Conservation (phyloP, 1,284 basidiomycete species). For the Papiliotrema laurentii region DNA sequence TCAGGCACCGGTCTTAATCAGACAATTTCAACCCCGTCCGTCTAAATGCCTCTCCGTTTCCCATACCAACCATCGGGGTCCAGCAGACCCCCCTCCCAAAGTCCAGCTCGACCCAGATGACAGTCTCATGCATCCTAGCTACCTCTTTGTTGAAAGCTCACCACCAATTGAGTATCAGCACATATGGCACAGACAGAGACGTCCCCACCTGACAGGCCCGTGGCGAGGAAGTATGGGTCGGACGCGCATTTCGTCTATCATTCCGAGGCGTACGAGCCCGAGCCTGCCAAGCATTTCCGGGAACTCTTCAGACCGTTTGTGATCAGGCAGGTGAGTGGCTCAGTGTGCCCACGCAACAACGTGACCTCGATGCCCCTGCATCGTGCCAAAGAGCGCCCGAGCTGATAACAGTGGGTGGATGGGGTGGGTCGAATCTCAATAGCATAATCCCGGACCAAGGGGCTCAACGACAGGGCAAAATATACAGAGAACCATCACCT, state of each 20-base stretch:
- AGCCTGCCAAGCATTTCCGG: conserved; percentile 10
- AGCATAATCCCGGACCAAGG: not conserved
- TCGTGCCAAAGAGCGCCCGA: not conserved
- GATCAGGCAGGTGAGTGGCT: conserved; percentile 26
- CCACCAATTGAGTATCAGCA: too few relatives aligned
- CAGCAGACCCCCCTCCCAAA: too few relatives aligned
- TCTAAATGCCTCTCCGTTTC: too few relatives aligned
- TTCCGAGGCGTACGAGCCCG: conserved; percentile 8
- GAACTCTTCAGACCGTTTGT: conserved; percentile 22
- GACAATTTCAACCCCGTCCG: too few relatives aligned
- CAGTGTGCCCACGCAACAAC: not conserved
- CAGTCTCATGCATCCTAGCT: too few relatives aligned
- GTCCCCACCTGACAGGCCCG: too few relatives aligned
- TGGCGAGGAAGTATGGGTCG: conserved; percentile 11
- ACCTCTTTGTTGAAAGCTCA: too few relatives aligned
- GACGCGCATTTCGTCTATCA: conserved; percentile 14
- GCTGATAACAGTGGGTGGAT: conserved; percentile 8
- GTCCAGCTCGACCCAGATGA: too few relatives aligned
- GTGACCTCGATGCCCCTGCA: not conserved
- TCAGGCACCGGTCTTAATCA: too few relatives aligned
- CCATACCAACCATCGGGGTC: too few relatives aligned
- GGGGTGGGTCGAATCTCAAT: conserved; percentile 3
- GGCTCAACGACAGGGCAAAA: conserved; percentile 15
- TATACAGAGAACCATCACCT: conserved; percentile 25
- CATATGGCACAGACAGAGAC: too few relatives aligned